phyloP scores from a whole-genome alignment of 1,139 yeast genomes.

The Saccharomyces pastorianus region DNA sequence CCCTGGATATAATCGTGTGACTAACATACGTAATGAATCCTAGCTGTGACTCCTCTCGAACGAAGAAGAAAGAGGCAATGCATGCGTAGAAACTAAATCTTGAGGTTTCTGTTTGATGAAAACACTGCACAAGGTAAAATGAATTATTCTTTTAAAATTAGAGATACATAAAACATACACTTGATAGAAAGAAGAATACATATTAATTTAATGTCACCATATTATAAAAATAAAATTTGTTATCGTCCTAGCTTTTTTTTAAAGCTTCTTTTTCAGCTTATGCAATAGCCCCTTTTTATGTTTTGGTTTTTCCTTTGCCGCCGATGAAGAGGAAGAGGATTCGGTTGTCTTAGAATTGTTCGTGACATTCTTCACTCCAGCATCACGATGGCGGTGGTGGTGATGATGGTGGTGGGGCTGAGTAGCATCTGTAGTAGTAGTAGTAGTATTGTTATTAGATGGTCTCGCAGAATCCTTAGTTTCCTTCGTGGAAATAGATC shows the following conservation, averaged over 20 bases:
- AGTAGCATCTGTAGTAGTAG: background rate
- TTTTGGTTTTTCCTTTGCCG: slow-evolving; percentile 8
- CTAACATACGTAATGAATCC: background rate
- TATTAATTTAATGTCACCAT: background rate
- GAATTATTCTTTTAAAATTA: too few species aligned
- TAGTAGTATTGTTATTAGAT: background rate
- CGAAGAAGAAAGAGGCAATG: background rate
- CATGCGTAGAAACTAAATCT: background rate
- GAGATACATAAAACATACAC: background rate
- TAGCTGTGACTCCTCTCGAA: background rate
- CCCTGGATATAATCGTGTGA: background rate
- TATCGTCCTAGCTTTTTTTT: background rate
- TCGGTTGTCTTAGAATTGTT: background rate
- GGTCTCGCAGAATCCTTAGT: background rate
- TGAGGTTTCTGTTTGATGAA: background rate
- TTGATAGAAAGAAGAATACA: background rate
- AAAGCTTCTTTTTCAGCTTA: slow-evolving; percentile 15
- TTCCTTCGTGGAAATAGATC: slow-evolving; percentile 2
- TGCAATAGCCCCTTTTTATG: slow-evolving; percentile 15
- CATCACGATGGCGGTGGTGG: background rate
- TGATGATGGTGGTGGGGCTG: background rate
- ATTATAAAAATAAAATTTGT: background rate
- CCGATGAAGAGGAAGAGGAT: slow-evolving; percentile 4
- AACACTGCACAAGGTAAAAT: background rate
- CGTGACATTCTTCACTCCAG: background rate